Evolutionary conservation across 306 rosid genomes (phyloP).

Genomic region (Citrullus colocynthis): DNA sequence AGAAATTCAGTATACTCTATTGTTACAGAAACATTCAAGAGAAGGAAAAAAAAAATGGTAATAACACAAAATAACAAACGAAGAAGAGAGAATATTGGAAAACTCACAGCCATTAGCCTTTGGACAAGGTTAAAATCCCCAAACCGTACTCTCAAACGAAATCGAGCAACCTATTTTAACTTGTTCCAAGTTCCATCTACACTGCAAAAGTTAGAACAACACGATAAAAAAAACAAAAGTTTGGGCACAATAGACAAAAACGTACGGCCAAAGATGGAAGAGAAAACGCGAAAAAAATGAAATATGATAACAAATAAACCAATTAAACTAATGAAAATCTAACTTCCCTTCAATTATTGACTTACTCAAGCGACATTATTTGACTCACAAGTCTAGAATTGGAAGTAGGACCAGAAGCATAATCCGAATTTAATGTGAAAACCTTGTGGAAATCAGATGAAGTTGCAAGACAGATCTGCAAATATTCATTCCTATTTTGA

Average conservation of each 20-base stretch:
- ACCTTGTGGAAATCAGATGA: background rate
- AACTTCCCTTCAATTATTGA: background rate
- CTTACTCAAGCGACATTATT: background rate
- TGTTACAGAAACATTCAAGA: background rate
- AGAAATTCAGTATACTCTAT: background rate
- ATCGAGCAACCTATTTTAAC: background rate
- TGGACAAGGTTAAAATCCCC: background rate
- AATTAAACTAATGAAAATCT: background rate
- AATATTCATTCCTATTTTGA: background rate
- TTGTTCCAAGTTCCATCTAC: background rate
- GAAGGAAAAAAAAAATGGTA: background rate
- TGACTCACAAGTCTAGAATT: background rate
- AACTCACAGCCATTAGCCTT: slow-evolving; percentile 18
- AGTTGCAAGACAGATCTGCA: background rate
- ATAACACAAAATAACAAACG: background rate
- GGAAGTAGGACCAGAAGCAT: slow-evolving; percentile 1
- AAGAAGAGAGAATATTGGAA: background rate
- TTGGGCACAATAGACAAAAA: background rate
- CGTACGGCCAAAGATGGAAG: background rate
- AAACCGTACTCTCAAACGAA: background rate
- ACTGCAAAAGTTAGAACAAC: background rate
- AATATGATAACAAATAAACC: background rate
- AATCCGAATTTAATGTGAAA: background rate
- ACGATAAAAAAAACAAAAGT: background rate
- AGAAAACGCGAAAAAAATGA: background rate